Evolutionary conservation across 345 rosid species (phyloP).

Genomic region (Erysimum cheiranthoides): DNA sequence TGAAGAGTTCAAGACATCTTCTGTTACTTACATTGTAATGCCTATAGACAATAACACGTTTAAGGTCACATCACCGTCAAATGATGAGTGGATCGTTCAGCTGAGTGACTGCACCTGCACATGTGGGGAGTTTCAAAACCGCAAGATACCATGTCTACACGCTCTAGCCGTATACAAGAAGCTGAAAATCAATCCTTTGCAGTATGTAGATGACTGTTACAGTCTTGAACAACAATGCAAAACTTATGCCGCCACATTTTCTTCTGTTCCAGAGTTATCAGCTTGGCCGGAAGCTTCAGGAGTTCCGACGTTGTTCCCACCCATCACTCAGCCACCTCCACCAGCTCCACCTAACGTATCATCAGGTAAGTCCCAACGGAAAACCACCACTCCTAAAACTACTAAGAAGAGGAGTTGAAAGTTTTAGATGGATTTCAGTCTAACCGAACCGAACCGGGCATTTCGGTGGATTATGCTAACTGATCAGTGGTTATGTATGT

Average conservation of each 20-base stretch:
- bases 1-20: not conserved
- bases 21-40: not conserved
- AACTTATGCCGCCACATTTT: not conserved
- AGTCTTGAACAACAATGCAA: not conserved
- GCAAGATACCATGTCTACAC: slow-evolving; percentile 21
- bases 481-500: too few species aligned
- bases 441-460: not conserved
- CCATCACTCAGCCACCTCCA: not conserved
- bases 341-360: not conserved
- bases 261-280: not conserved
- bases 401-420: not conserved
- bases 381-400: not conserved
- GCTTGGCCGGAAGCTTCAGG: not conserved
- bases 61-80: not conserved
- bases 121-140: not conserved
- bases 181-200: slow-evolving; percentile 21
- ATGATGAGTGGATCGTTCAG: not conserved
- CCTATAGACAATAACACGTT: not conserved
- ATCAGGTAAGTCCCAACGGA: not conserved
- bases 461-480: not conserved
- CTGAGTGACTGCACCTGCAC: slow-evolving; percentile 2
- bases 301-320: slow-evolving; percentile 8
- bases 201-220: slow-evolving; percentile 21
- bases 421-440: not conserved
- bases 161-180: not conserved